phyloP scores from a whole-genome alignment of 495 filamentous ascomycete species.

The Aeminium ludgeri region DNA sequence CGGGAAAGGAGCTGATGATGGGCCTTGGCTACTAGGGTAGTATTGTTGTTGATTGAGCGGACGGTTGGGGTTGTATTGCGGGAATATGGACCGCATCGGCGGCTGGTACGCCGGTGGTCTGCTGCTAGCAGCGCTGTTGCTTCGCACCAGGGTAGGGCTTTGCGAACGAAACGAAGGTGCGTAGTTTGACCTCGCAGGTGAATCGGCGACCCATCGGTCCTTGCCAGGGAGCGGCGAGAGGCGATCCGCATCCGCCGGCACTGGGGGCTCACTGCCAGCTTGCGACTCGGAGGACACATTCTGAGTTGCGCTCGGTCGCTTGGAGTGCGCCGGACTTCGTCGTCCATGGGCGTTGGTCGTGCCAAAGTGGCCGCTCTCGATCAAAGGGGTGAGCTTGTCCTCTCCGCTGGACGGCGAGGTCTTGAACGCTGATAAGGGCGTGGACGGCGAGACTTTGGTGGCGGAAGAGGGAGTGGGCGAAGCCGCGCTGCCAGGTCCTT shows the following conservation, averaged over 20 bases:
- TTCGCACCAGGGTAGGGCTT: not conserved
- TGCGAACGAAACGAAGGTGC: not conserved
- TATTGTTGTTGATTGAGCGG: slow-evolving; percentile 10
- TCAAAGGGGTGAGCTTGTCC: no score
- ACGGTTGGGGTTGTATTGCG: slow-evolving; percentile 8
- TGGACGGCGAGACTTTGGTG: no score
- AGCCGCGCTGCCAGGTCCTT: not conserved
- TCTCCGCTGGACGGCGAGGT: no score
- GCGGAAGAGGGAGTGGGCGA: not conserved
- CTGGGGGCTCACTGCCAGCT: not conserved
- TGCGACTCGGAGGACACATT: no score
- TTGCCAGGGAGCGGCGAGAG: slow-evolving; percentile 9
- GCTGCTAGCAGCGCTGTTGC: slow-evolving; percentile 1
- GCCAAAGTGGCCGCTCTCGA: no score
- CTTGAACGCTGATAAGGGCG: no score
- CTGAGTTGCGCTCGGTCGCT: no score
- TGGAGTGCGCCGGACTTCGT: no score
- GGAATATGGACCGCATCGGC: slow-evolving; percentile 11
- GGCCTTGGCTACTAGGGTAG: slow-evolving; percentile 1
- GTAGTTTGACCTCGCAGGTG: slow-evolving; percentile 4
- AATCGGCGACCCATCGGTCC: slow-evolving; percentile 1
- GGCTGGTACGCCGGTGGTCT: not conserved
- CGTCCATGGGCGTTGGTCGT: no score
- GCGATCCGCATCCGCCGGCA: slow-evolving; percentile 2
- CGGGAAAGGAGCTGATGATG: slow-evolving; percentile 2